Conservation (phyloP, 257 asterid genomes). For the Fraxinus americana region DNA sequence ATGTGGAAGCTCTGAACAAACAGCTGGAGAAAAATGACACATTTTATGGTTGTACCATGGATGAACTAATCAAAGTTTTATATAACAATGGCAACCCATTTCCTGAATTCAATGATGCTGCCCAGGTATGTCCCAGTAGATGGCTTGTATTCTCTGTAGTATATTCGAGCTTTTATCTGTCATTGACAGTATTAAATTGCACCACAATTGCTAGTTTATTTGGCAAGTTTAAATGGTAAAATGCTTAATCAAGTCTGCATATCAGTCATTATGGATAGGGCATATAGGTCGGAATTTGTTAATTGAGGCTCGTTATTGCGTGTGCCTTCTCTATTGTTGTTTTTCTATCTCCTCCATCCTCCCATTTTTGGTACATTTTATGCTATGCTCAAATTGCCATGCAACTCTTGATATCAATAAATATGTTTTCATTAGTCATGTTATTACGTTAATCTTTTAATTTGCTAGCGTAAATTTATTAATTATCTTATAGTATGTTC, state of each 20-base stretch:
- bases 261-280: no score
- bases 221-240: no score
- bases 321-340: background rate
- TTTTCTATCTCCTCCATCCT: background rate
- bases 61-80: constrained; percentile 71
- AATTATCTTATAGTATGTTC: background rate
- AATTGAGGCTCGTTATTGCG: background rate
- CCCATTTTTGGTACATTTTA: background rate
- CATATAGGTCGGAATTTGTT: background rate
- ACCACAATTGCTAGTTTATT: no score
- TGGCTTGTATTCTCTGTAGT: background rate
- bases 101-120: constrained; percentile 83
- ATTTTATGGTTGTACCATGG: constrained; percentile 74
- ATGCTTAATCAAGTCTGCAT: no score
- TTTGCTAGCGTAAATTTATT: background rate
- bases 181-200: background rate
- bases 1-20: constrained; percentile 80
- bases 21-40: constrained; percentile 70
- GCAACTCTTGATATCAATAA: background rate
- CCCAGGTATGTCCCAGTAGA: constrained; percentile 63
- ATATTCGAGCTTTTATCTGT: background rate
- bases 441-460: no score
- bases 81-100: constrained; percentile 89
- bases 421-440: background rate
- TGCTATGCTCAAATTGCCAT: background rate